Evolutionary conservation across 2,329 filamentous ascomycete species (phyloP).

Genomic region (Lasiodiplodia hormozganensis): DNA sequence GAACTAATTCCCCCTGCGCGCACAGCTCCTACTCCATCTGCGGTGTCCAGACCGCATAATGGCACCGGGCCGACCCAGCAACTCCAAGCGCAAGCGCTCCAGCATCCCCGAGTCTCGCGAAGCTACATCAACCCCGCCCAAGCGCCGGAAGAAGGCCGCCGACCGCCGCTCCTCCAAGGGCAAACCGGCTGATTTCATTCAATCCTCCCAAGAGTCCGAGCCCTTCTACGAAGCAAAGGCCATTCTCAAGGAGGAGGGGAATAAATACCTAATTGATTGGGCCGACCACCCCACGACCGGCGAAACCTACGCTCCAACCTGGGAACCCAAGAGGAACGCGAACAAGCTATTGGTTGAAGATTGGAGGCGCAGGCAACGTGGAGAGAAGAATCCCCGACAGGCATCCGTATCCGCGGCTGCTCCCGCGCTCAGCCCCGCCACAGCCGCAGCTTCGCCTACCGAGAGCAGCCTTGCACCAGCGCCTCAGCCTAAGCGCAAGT

Average conservation of each 20-base stretch:
- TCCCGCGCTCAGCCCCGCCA: neutral
- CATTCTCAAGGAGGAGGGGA: conserved; percentile 43
- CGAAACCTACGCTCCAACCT: conserved; percentile 56
- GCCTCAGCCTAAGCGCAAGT: neutral
- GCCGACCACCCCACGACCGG: conserved; percentile 59
- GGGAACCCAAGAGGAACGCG: conserved; percentile 54
- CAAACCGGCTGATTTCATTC: neutral
- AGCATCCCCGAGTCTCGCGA: neutral
- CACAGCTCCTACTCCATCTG: conserved; percentile 7
- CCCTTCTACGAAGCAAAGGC: conserved; percentile 14
- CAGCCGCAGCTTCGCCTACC: conserved; percentile 6
- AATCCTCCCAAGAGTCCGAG: neutral
- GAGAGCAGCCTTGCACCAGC: neutral
- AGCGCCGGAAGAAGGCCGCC: neutral
- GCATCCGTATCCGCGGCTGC: neutral
- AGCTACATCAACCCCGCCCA: conserved; percentile 3
- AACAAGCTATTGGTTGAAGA: conserved; percentile 45
- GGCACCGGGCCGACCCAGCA: conserved; percentile 12
- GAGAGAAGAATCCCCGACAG: conserved; percentile 21
- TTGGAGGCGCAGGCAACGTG: conserved; percentile 39
- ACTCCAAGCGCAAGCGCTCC: conserved; percentile 21
- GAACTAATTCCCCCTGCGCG: neutral
- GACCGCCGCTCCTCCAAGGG: neutral
- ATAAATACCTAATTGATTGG: conserved; percentile 65
- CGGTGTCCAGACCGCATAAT: conserved; percentile 23